Base-by-base conservation (phyloP, 2,329 filamentous ascomycete genomes). In the Epichloe baconii region DNA sequence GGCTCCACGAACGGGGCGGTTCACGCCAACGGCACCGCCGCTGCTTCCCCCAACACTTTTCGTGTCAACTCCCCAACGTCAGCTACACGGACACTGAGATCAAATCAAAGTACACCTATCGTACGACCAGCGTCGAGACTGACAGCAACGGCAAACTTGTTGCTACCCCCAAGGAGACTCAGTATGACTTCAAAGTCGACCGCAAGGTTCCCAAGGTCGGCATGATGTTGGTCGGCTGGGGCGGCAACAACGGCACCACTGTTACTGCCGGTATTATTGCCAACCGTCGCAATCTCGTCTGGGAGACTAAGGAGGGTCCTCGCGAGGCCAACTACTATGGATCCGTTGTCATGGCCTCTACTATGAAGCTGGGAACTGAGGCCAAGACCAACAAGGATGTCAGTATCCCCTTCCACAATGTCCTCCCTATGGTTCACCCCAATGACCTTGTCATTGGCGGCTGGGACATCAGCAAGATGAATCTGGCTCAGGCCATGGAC, bases 161-260 rank as follows among this genome's bases (percentile, higher is more conserved):
- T 54, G 93, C 89, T 54, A 83, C 80, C 55, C 93, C 93, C 63
- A 86, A 86, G 71, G 86, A 95, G 73, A 93, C 86, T 56, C 73
- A 84, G 60, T 98, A 97, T 70, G 85, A 96, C 76, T 97, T 98
- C 85, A 95, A 95, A 79, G 87, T 93, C 64, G 86, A 95, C 67
- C 88, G 91, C 68, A 87, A 86, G 71, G 80, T 97, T 54, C 88
- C 89, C 71, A 95, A 91, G 78, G 80, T 88, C 59, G 93, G 93
- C 65, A 80, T 96, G 75, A 97, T 98, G 93, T 79, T 98, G 58
- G 91, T 98, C 59, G 93, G 93, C 57, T 91, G 86, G 82, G 93
- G 93, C 71, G 93, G 93, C 65, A 98, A 98, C 81, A 98, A 98
- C 67, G 93, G 93, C 58, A 88, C 88, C 58, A 98, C 93, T 53